These are phyloP conservation scores for Samsoniella hepiali DNA, from an alignment of 2,329 filamentous ascomycete species.

Conservation along the genomic window DNA sequence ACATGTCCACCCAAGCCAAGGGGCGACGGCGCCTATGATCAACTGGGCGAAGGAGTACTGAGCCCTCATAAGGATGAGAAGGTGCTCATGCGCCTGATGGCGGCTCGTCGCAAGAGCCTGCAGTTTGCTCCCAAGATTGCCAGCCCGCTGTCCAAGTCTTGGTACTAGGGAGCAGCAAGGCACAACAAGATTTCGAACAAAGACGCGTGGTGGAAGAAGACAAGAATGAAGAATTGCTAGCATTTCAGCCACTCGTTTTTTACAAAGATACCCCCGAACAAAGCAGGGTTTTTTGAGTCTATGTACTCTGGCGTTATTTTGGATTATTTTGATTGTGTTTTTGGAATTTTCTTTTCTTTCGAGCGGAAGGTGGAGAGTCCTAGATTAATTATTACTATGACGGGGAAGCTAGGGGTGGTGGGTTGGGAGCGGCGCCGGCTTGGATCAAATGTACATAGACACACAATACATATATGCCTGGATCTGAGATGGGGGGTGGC, in stretches of 20 bases:
- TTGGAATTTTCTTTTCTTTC: neutral
- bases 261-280: slow-evolving; percentile 8
- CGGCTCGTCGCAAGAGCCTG: slow-evolving; percentile 71
- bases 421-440: neutral
- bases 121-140: slow-evolving; percentile 73
- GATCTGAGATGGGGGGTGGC: slow-evolving; percentile 8
- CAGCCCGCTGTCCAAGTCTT: slow-evolving; percentile 64
- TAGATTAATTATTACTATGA: neutral
- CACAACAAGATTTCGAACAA: neutral
- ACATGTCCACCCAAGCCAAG: slow-evolving; percentile 53
- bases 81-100: slow-evolving; percentile 62
- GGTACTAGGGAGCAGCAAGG: slow-evolving; percentile 33
- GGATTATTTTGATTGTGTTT: neutral
- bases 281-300: neutral
- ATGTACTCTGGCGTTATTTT: slow-evolving; percentile 10
- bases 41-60: slow-evolving; percentile 45
- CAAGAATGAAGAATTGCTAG: slow-evolving; percentile 8
- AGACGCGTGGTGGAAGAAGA: neutral
- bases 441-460: slow-evolving; percentile 8
- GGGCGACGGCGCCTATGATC: slow-evolving; percentile 28
- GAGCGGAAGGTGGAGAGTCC: neutral
- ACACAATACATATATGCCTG: neutral
- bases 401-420: neutral
- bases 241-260: slow-evolving; percentile 17
- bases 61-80: slow-evolving; percentile 52